Conservation (phyloP, 208 protist species). For the Leptomonas seymouri region DNA sequence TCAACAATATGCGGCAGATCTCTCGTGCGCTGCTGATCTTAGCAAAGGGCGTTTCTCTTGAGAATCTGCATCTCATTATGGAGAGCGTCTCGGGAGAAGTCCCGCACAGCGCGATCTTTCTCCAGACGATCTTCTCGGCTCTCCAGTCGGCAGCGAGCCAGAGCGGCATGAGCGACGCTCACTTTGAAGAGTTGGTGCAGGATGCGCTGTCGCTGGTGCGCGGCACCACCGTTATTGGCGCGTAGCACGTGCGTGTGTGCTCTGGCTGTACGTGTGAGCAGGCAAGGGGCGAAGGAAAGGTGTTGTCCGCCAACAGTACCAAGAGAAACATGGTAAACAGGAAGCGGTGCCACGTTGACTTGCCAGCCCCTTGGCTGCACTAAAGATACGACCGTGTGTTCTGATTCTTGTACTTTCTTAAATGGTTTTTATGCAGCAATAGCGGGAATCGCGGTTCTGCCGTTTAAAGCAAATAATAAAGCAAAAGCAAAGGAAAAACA, state of each 20-base stretch:
- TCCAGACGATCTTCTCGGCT: slow-evolving; percentile 27
- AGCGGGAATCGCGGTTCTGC: no score
- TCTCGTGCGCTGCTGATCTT: slow-evolving; percentile 32
- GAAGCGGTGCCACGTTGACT: no score
- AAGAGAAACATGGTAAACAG: background rate
- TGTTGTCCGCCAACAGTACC: background rate
- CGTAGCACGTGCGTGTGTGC: slow-evolving; percentile 4
- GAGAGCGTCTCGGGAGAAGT: slow-evolving; percentile 22
- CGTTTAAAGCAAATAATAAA: no score
- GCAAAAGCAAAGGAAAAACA: no score
- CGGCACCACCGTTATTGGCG: slow-evolving; percentile 36
- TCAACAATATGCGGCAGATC: slow-evolving; percentile 35
- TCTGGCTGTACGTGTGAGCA: no score
- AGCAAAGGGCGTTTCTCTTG: slow-evolving; percentile 11
- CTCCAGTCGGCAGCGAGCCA: slow-evolving; percentile 17
- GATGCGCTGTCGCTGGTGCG: slow-evolving; percentile 40
- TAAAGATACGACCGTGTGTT: no score
- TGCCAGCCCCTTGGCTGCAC: no score
- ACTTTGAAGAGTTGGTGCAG: slow-evolving; percentile 45
- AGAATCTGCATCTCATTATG: slow-evolving; percentile 18
- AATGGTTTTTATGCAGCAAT: no score
- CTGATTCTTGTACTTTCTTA: no score
- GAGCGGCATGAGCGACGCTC: slow-evolving; percentile 7
- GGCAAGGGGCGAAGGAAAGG: no score
- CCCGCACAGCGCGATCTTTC: slow-evolving; percentile 20